Conservation (phyloP, 2,329 filamentous ascomycete species). For the Colletotrichum sp. region DNA sequence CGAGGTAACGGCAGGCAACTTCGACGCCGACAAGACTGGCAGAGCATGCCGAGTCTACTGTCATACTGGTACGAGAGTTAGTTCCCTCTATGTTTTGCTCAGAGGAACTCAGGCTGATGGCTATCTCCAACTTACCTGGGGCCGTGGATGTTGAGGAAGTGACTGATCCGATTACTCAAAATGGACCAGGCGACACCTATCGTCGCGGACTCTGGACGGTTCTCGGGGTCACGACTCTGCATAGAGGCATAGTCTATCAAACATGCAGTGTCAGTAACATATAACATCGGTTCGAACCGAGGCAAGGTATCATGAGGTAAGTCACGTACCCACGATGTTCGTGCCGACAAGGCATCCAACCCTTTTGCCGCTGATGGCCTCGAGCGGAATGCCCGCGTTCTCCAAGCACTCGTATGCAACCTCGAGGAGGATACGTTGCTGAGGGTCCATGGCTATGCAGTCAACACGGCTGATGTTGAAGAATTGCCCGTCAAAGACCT, state of each 20-base stretch:
- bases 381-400: not conserved
- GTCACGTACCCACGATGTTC: slow-evolving; percentile 27
- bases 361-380: not conserved
- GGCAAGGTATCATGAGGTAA: not conserved
- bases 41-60: slow-evolving; percentile 66
- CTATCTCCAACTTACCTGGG: slow-evolving; percentile 22
- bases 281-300: not conserved
- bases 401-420: slow-evolving; percentile 30
- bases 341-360: slow-evolving; percentile 27
- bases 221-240: not conserved
- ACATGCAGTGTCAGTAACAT: not conserved
- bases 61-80: slow-evolving; percentile 43
- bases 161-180: slow-evolving; percentile 20
- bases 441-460: slow-evolving; percentile 58
- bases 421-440: slow-evolving; percentile 51
- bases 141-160: slow-evolving; percentile 37
- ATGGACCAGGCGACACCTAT: not conserved
- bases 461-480: slow-evolving; percentile 49
- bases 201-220: not conserved
- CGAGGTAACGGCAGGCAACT: slow-evolving; percentile 41
- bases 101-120: not conserved
- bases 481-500: slow-evolving; percentile 36
- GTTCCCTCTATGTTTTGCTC: not conserved
- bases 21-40: slow-evolving; percentile 60
- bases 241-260: not conserved